A percentile compares a stretch with the other conserved stretches of the same genome.
Conservation (phyloP, 169 alveolate genomes). For the Eimeria sp. region DNA sequence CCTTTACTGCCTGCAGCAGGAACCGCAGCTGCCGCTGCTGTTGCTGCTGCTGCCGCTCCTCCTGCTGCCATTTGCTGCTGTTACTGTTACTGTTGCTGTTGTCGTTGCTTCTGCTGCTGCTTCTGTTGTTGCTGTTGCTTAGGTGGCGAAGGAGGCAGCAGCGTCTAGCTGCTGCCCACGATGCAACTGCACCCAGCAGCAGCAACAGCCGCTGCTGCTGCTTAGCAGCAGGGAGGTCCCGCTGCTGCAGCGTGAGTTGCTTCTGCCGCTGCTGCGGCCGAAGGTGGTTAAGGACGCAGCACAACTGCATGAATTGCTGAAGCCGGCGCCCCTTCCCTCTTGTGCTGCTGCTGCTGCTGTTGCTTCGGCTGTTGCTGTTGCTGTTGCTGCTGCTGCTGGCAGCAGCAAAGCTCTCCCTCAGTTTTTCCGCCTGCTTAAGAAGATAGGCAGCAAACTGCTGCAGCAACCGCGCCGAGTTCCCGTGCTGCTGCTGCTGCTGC, state of each 20-base stretch:
- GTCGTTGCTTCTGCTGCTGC: no score
- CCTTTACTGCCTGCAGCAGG: not conserved
- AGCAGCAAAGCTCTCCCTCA: not conserved
- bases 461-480: not conserved
- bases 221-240: no score
- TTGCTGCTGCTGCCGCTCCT: no score
- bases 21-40: not conserved
- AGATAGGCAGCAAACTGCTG: conserved; percentile 1
- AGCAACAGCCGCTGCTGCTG: not conserved
- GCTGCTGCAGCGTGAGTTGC: not conserved
- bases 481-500: not conserved
- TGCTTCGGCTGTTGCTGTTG: not conserved
- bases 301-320: not conserved
- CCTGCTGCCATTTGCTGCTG: no score
- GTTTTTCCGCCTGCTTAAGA: not conserved
- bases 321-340: not conserved
- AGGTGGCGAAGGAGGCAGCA: not conserved
- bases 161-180: not conserved
- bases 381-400: not conserved
- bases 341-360: not conserved
- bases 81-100: no score
- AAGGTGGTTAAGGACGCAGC: not conserved
- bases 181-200: not conserved
- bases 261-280: not conserved
- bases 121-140: no score